Evolutionary conservation across 2,329 filamentous ascomycete genomes (phyloP), one percentile per base, ranked within the genome.

Genomic region (Phialocephala sp.): DNA sequence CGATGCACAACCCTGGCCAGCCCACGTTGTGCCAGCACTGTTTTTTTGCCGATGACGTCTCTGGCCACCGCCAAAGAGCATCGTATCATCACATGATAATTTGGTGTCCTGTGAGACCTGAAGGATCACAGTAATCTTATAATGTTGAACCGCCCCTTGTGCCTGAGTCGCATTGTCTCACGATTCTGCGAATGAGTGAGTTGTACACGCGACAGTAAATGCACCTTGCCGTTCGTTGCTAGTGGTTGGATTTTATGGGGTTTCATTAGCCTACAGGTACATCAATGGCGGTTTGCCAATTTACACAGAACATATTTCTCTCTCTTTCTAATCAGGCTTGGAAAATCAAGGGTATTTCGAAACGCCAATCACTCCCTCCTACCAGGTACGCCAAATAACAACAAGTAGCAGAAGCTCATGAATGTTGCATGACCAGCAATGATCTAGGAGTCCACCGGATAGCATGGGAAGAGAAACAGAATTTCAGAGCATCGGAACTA

Each of bases 1-100:
- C 66, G 59, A 66, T 62, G 24, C 20, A 63, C 12, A 27, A 54
- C 24, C 27, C 50, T 27, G 24, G 27, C 50, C n/a, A 22, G 11
- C 45, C 45, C 15, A 14, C 18, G 50, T 54, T 54, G 27, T 32
- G 27, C 27, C 27, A 32, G 27, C 27, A 32, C 37, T 41, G 37
- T 41, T 62, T 56, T 56, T 56, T 45, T 43, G 43, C 60, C 39
- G 59, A 60, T 60, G 59, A 60, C 60, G 56, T 64, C 12, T 18
- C 47, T 27, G 8, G 22, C 43, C 8, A 12, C n/a, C 22, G 18
- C 27, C 50, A 54, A 47, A 47, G 50, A 54, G 15, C 50, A 54
- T 54, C 37, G 15, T 8, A 41, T 41, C 27, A 32, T 12, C 50
- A 54, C 50, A 27, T 54, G 50, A 54, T 35, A 35, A 12, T 50